phyloP scores from a whole-genome alignment of 2,329 filamentous ascomycete genomes.

The Botrytis paeoniae region DNA sequence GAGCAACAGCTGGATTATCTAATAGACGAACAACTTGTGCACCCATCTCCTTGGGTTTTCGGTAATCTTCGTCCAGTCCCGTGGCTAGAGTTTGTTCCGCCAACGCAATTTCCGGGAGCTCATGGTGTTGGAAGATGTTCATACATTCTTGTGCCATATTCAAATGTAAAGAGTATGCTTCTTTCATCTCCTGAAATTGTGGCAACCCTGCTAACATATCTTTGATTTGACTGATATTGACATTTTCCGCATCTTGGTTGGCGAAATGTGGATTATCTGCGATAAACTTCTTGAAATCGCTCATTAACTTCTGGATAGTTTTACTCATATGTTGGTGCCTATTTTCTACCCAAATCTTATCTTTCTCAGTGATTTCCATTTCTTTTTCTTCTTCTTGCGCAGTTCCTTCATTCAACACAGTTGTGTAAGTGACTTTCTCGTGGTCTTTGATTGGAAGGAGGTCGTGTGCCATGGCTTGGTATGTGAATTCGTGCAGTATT shows the following conservation, averaged over 20 bases:
- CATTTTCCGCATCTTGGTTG: conserved; percentile 64
- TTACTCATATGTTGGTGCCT: conserved; percentile 97
- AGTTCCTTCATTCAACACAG: conserved; percentile 71
- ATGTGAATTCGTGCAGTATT: conserved; percentile 92
- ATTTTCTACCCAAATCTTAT: conserved; percentile 94
- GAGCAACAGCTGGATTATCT: conserved; percentile 73
- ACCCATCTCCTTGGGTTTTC: conserved; percentile 84
- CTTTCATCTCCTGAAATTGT: conserved; percentile 93
- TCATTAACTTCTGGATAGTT: conserved; percentile 88
- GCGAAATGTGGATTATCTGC: conserved; percentile 90
- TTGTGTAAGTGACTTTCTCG: conserved; percentile 84
- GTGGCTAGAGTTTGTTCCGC: conserved; percentile 90
- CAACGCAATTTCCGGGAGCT: conserved; percentile 81
- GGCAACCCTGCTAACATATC: conserved; percentile 95
- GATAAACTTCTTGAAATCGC: conserved; percentile 89
- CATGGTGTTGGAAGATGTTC: conserved; percentile 83
- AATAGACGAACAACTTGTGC: conserved; percentile 83
- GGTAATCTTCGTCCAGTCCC: conserved; percentile 86
- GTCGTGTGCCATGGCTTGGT: conserved; percentile 97
- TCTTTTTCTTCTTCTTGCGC: conserved; percentile 76
- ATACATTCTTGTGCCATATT: conserved; percentile 98
- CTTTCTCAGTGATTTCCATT: conserved; percentile 85
- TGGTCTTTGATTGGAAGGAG: conserved; percentile 82
- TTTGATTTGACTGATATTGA: conserved; percentile 85
- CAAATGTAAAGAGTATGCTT: conserved; percentile 88